Evolutionary conservation across 345 rosid genomes (phyloP), one percentile per base, ranked within the genome.

Genomic region (Salix exigua): DNA sequence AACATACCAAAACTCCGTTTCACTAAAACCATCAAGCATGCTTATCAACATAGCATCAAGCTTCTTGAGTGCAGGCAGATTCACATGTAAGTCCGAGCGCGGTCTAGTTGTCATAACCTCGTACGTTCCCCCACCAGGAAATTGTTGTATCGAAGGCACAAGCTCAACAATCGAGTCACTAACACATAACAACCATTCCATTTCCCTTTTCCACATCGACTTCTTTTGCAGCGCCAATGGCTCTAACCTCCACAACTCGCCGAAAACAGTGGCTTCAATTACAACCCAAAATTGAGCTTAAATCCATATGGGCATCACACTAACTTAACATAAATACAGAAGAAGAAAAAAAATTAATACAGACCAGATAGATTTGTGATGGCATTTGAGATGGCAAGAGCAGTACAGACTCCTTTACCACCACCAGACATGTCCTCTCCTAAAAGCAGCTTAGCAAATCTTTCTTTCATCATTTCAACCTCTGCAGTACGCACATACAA

Each of bases 381-480:
- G 72, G 99, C 98, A 81, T 96, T 96, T 50, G 97, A 96, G 82
- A 96, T 94, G 44, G 99, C 97, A 69, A 96, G 97, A 3, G 99
- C 99, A 33, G 97, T 92, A 77, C 98, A 96, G 53, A 94, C 99
- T 40, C 99, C 98, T 85, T 96, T 94, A 7, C 99, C 98, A 70
- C 98, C 97, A 28, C 98, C 99, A 19, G 99, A 96, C 99, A 96
- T 96, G 82, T 96, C 99, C 68, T 96, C 99, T 66, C 99, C 99
- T 2, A 96, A 81, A 70, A 96, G 94, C 64, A 96, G 91, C 90
- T 96, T 96, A 7, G 98, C 95, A 74, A 94, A 96, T 85, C 97
- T 91, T 86, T 96, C 99, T 80, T 91, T 96, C 99, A 96, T 96
- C 97, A 94, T 86, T 82, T 92, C 99, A 73, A 88, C 81, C 78